Conservation (phyloP, 1,284 basidiomycete genomes). For the Irpex sp. region DNA sequence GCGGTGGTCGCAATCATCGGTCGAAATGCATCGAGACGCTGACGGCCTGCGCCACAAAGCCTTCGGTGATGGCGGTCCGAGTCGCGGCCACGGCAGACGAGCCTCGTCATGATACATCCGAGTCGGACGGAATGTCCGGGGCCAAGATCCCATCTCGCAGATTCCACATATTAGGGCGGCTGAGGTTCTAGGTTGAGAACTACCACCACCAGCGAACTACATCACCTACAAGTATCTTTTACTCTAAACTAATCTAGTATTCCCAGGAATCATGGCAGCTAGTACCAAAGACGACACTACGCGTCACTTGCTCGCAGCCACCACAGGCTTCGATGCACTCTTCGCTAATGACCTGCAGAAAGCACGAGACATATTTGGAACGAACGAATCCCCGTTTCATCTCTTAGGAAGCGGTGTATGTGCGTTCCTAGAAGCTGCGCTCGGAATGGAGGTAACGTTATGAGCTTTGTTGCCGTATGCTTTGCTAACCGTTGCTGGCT, state of each 20-base stretch:
- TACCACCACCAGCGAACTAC: neutral
- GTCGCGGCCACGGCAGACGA: neutral
- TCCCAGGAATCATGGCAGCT: neutral
- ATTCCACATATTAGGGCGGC: neutral
- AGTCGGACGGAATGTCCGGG: neutral
- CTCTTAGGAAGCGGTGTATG: conserved; percentile 66
- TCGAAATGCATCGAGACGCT: neutral
- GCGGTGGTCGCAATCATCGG: neutral
- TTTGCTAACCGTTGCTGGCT: neutral
- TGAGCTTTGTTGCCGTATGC: neutral
- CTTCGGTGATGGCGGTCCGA: neutral
- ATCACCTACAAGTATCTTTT: neutral
- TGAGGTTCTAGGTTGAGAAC: neutral
- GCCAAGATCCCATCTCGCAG: neutral
- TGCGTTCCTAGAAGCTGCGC: conserved; percentile 68
- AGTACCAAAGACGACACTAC: conserved; percentile 18
- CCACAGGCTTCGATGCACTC: conserved; percentile 57
- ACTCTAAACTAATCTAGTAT: neutral
- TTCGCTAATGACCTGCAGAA: conserved; percentile 60
- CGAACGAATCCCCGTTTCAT: conserved; percentile 59
- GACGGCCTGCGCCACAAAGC: neutral
- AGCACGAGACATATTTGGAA: conserved; percentile 46
- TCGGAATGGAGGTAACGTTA: conserved; percentile 68
- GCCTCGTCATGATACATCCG: neutral
- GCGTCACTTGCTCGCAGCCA: conserved; percentile 45